Conservation (phyloP, 1,284 basidiomycete genomes). For the Somion occarium region DNA sequence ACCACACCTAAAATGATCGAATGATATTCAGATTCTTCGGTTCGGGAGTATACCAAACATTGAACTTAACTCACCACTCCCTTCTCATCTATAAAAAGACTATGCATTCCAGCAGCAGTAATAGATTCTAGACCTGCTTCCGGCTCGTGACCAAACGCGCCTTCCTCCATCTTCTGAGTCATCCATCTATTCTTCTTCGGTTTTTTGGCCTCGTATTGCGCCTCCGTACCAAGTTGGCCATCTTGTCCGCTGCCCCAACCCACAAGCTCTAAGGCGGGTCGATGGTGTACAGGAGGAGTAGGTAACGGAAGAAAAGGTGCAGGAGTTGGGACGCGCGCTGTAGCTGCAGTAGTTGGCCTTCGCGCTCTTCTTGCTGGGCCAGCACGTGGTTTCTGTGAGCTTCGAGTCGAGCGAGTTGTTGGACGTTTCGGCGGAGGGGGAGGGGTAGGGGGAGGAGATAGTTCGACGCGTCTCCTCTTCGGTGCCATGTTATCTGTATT, state of each 20-base stretch:
- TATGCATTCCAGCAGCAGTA: constrained; percentile 82
- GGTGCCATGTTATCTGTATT: too few species aligned
- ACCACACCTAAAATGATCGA: constrained; percentile 57
- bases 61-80: constrained; percentile 60
- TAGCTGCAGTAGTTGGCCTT: neutral
- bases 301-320: constrained; percentile 9
- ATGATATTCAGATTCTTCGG: constrained; percentile 4
- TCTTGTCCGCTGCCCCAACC: constrained; percentile 86
- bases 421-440: too few species aligned
- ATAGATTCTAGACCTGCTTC: constrained; percentile 74
- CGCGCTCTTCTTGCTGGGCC: neutral
- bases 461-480: too few species aligned
- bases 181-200: constrained; percentile 69
- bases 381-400: neutral
- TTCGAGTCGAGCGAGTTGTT: too few species aligned
- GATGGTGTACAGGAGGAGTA: constrained; percentile 14
- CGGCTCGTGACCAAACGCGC: constrained; percentile 56
- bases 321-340: neutral
- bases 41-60: constrained; percentile 7
- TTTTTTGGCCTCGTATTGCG: constrained; percentile 63
- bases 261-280: constrained; percentile 42
- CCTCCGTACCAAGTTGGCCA: constrained; percentile 79
- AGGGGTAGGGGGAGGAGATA: too few species aligned
- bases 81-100: constrained; percentile 77
- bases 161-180: constrained; percentile 55